Base-by-base conservation (phyloP, 352 stramenopile species). In the Pythium guiyangense region DNA sequence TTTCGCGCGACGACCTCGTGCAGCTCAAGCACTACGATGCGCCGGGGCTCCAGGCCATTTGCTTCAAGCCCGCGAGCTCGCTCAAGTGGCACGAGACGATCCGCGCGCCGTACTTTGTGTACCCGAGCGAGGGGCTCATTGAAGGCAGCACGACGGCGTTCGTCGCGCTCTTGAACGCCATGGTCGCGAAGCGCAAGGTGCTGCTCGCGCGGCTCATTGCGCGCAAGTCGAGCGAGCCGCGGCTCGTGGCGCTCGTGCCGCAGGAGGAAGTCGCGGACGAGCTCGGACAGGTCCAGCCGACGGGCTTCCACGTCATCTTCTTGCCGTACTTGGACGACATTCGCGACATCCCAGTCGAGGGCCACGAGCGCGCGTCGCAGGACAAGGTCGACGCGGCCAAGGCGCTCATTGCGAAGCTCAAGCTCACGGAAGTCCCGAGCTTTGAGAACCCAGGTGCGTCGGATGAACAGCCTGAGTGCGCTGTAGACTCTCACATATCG, bases 241-340 rank as follows among this genome's bases (percentile, higher is more conserved):
- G 84, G 3, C 69, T 92, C 6, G 84, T 92, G 20, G 84, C 84
- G 9, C 57, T 94, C 20, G 40, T 94, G 18, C 76, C 84, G n/a
- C 84, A 94, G 49, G 73, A 88, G 54, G 84, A 94, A 67, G 71
- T 71, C 29, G 63, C 67, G 34, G 84, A 94, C 42, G 78, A 94
- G 49, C 74, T 91, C 49, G 84, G 84, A 14, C 84, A 94, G 62
- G 69, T 94, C 22, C 81, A 90, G 59, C 79, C 81, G 2, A 80
- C 80, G 39, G 84, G 84, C 6, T 89, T 94, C 52, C 77, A 84
- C 40, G 71, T 92, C 20, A 62, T 94, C 25, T 91, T 92, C 49
- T 69, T 94, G 42, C 79, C 84, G 26, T 94, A 88, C 49, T 46
- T 90, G 25, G 84, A 94, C 57, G 84, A 94, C 52, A 89, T 94